Percentiles rank a stretch among this genome's conserved stretches.
phyloP scores from a whole-genome alignment of 2,329 filamentous ascomycete genomes.

The Aspergillus texensis region DNA sequence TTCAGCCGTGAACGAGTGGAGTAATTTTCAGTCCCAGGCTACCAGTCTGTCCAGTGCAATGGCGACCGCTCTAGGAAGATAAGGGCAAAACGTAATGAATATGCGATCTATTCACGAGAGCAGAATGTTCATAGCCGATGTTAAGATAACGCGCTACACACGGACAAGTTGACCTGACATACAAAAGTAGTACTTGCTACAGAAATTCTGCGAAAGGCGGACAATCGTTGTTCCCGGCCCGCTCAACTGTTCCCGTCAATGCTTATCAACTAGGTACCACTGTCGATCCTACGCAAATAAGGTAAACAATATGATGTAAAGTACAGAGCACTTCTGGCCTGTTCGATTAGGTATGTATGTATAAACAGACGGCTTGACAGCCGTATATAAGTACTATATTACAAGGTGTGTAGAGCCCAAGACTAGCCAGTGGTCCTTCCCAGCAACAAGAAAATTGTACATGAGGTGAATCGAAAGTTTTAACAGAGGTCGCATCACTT shows the following conservation, averaged over 20 bases:
- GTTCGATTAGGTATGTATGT: slow-evolving; percentile 25
- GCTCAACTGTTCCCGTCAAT: not conserved
- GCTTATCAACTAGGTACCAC: not conserved
- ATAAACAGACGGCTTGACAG: slow-evolving; percentile 23
- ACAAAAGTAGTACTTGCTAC: slow-evolving; percentile 12
- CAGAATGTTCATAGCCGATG: slow-evolving; percentile 2
- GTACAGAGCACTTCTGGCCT: slow-evolving; percentile 8
- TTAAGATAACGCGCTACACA: slow-evolving; percentile 10
- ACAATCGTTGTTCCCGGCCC: slow-evolving; percentile 30
- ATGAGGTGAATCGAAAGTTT: slow-evolving; percentile 18
- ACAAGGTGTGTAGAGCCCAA: slow-evolving; percentile 32
- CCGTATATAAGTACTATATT: slow-evolving; percentile 33
- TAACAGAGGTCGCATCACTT: slow-evolving; percentile 19
- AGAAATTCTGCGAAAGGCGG: slow-evolving; percentile 35
- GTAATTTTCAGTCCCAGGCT: not conserved
- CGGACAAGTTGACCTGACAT: slow-evolving; percentile 18
- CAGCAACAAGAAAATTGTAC: slow-evolving; percentile 27
- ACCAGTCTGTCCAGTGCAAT: not conserved
- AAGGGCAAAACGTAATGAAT: not conserved
- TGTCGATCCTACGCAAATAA: not conserved
- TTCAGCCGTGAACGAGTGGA: not conserved
- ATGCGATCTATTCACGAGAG: slow-evolving; percentile 3
- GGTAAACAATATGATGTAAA: not conserved
- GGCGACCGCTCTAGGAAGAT: not conserved
- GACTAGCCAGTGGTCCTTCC: slow-evolving; percentile 24